phyloP scores from a whole-genome alignment of 176 grass and related monocot species.

The Cocos nucifera region DNA sequence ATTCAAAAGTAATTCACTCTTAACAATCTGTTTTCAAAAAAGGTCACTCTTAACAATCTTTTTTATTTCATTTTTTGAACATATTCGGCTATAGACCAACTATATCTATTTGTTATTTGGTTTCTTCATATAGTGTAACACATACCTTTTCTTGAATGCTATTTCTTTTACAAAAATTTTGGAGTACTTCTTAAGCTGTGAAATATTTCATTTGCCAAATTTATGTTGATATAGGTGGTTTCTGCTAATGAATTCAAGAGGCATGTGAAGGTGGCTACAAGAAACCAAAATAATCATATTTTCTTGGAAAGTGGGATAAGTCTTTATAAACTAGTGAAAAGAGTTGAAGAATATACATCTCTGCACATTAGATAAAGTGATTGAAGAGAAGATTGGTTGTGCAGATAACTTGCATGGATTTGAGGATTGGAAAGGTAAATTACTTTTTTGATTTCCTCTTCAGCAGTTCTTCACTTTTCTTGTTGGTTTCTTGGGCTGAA shows the following conservation, averaged over 20 bases:
- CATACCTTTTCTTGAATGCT: too few relatives aligned
- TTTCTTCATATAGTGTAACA: neutral
- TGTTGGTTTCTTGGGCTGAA: neutral
- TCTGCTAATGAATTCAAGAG: slow-evolving; percentile 44
- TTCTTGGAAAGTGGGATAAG: slow-evolving; percentile 43
- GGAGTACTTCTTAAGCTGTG: too few relatives aligned
- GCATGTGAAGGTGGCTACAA: slow-evolving; percentile 23
- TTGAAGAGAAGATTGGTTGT: slow-evolving; percentile 34
- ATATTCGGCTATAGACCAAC: too few relatives aligned
- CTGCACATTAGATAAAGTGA: slow-evolving; percentile 17
- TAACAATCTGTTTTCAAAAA: neutral
- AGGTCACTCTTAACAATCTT: neutral
- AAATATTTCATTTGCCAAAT: neutral
- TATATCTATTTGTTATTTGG: neutral
- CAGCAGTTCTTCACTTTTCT: too few relatives aligned
- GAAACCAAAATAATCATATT: slow-evolving; percentile 46
- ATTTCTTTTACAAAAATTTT: too few relatives aligned
- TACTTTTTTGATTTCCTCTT: neutral
- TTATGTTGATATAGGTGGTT: slow-evolving; percentile 15
- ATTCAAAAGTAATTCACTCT: slow-evolving; percentile 26
- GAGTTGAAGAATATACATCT: slow-evolving; percentile 17
- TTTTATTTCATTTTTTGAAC: neutral
- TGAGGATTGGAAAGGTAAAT: slow-evolving; percentile 61
- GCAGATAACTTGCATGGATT: slow-evolving; percentile 40
- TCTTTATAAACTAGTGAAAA: slow-evolving; percentile 36